Evolutionary conservation across 2,329 filamentous ascomycete genomes (phyloP), one percentile per base, ranked within the genome.

Genomic region (Curvularia verruculosa): DNA sequence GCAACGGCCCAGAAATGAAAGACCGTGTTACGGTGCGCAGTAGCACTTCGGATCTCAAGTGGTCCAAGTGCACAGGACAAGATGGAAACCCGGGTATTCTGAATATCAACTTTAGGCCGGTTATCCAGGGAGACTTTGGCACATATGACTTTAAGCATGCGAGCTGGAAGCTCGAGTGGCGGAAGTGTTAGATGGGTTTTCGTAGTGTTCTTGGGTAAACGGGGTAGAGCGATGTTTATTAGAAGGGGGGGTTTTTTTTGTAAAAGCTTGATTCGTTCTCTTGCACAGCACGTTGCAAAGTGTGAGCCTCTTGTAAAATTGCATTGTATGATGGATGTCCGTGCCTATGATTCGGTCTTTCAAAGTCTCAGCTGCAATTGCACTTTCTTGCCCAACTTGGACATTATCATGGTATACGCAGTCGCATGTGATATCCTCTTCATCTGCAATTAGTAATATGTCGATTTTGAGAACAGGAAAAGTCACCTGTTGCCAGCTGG

Each of bases 61-160:
- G 67, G 68, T 71, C 68, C 4, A 70, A 69, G 50, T 74, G 71
- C 59, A 72, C 62, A 7, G 63, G 64, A 23, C 44, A 53, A 15
- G 67, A 67, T 52, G 68, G 70, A 1, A 68, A 65, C 37, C 64
- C 68, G 1, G 71, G 71, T 5, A 71, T 74, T 39, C 54, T 74
- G 53, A 74, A 74, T 49, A 64, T 74, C 45, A 74, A 74, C 50
- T 63, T 66, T 43, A 58, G 71, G 41, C 70, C 70, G 2, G 69
- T 70, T 1, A 56, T 74, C 3, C 61, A 68, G 36, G 71, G 71
- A 5, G 63, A 69, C 10, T 58, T 53, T 39, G 71, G 71, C 1
- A 53, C 41, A 12, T 74, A 69, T 53, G 67, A 71, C 43, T 63
- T 74, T 50, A 73, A 70, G 59, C 63, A 57, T 29, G 69, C 68